Percentiles rank a stretch among this genome's conserved stretches.
phyloP scores from a whole-genome alignment of 139 green algal genomes.

The Nannochloris sp. region DNA sequence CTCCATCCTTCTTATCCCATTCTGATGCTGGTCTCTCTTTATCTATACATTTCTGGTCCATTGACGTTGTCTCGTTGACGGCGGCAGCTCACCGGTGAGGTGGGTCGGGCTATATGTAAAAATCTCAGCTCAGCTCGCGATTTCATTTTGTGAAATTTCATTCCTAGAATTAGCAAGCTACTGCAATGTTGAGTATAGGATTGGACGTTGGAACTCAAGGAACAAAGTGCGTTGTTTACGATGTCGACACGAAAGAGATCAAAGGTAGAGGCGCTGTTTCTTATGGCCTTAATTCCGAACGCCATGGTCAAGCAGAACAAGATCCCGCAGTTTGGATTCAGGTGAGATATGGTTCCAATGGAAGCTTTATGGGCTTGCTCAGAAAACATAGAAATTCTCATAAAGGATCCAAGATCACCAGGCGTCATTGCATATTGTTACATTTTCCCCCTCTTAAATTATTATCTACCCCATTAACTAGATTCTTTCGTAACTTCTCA shows the following conservation, averaged over 20 bases:
- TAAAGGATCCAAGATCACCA: conserved; percentile 1
- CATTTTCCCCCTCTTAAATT: neutral
- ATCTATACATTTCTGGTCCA: too few relatives aligned
- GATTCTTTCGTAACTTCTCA: too few relatives aligned
- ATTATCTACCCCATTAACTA: neutral
- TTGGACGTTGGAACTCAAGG: conserved; percentile 71
- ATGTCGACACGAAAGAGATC: conserved; percentile 25
- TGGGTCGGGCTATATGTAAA: too few relatives aligned
- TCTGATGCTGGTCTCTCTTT: too few relatives aligned
- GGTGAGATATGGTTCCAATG: conserved; percentile 13
- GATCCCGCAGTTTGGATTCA: conserved; percentile 62
- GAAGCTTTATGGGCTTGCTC: neutral
- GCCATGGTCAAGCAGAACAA: conserved; percentile 66
- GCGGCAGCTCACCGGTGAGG: too few relatives aligned
- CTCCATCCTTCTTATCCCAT: too few relatives aligned
- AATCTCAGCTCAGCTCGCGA: too few relatives aligned
- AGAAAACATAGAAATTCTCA: neutral
- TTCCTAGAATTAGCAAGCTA: too few relatives aligned
- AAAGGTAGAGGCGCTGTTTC: conserved; percentile 33
- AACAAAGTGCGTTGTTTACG: conserved; percentile 63
- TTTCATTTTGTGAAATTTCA: too few relatives aligned
- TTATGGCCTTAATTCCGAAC: conserved; percentile 41
- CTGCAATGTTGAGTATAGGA: too few relatives aligned
- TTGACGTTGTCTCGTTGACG: too few relatives aligned
- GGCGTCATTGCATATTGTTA: too few relatives aligned